Evolutionary conservation across 495 filamentous ascomycete genomes (phyloP).

Genomic region (Ascobolus immersus): DNA sequence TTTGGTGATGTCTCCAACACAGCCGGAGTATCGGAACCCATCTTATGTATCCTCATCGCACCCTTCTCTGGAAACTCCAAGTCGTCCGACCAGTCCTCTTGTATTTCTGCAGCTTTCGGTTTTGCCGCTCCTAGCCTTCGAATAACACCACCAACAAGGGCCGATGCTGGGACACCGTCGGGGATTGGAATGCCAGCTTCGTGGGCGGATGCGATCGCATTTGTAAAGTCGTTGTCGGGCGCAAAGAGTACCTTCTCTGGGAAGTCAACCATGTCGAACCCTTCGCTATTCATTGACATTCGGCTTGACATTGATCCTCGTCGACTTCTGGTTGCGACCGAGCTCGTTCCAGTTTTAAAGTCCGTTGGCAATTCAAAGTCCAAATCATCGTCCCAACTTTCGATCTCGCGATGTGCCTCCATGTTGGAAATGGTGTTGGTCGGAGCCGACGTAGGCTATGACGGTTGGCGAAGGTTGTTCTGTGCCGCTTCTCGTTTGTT

Average conservation of each 20-base stretch:
- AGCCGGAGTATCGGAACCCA: conserved; percentile 6
- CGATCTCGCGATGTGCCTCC: no score
- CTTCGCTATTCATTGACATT: conserved; percentile 14
- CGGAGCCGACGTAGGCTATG: no score
- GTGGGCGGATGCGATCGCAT: conserved; percentile 60
- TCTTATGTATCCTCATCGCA: no score
- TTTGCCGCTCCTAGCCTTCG: conserved; percentile 70
- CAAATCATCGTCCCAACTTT: no score
- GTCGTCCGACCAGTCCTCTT: conserved; percentile 85
- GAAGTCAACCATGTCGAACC: conserved; percentile 14
- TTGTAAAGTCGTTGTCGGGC: not conserved
- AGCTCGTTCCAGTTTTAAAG: no score
- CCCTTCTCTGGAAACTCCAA: conserved; percentile 45
- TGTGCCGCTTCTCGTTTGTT: no score
- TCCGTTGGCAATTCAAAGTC: no score
- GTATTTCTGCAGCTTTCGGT: conserved; percentile 36
- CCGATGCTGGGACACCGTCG: conserved; percentile 70
- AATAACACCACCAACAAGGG: conserved; percentile 78
- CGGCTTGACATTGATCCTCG: conserved; percentile 16
- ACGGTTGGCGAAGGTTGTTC: no score
- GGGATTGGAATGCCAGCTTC: conserved; percentile 84
- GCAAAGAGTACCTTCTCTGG: conserved; percentile 4
- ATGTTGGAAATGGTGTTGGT: no score
- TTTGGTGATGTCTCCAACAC: conserved; percentile 9
- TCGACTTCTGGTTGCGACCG: no score